Evolutionary conservation across 305 asterid species (phyloP), one percentile per base, ranked within the genome.

Genomic region (Stenogyne calaminthoides): DNA sequence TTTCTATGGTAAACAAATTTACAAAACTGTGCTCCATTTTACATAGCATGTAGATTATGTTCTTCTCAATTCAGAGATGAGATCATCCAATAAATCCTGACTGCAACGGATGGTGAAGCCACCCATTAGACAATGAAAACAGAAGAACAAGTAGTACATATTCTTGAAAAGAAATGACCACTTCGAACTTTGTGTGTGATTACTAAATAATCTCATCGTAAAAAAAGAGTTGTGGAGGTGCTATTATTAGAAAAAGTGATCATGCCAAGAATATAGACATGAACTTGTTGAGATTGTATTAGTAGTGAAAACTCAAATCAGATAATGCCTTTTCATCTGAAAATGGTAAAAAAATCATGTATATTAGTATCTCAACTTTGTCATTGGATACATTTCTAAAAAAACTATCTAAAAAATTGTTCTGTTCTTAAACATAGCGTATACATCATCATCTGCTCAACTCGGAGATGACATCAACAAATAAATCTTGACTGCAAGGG

Each of bases 401-500:
- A 10, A 1, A 52, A 7, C 58, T 18, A 19, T 52, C 7, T 9
- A 16, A 25, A 25, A 52, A 52, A 52, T 0, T 16, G 4, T 52
- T 18, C 11, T 52, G n/a, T 2, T 51, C 25, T 22, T 22, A 22
- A 22, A 22, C 25, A 22, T 22, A 3, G 2, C 25, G 3, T 15
- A 51, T 6, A 51, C 9, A 15, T 51, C 25, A 16, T 51, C 9
- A 15, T 51, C 37, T 52, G 27, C 27, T 52, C 58, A 52, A 16
- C 6, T 14, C 27, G 15, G 27, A 52, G 27, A 52, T 8, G 58
- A 52, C 5, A 6, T 52, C 27, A 18, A 16, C 2, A 12, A 52
- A 52, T 52, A 52, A 52, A 52, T 16, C 58, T 12, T 52, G 11
- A 16, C 4, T 52, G 5, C 58, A 52, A 16, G 58, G 92, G 46